Percentiles rank a stretch among this genome's conserved stretches.
Evolutionary conservation across 352 stramenopile genomes (phyloP).

Genomic region (Pythium volutum): DNA sequence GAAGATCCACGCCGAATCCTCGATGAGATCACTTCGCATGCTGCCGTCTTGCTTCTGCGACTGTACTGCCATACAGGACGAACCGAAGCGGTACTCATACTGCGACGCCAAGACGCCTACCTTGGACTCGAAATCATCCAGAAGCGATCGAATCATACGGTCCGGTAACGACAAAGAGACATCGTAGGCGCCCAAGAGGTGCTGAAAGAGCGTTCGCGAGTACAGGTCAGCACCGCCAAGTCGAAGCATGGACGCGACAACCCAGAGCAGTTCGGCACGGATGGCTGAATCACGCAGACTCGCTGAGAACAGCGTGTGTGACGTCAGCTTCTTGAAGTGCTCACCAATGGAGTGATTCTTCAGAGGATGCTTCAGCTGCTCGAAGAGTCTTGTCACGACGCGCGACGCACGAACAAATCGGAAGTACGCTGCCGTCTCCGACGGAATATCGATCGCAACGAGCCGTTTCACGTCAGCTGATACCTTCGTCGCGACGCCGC

Average conservation of each 20-base stretch:
- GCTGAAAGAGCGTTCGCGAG: constrained; percentile 47
- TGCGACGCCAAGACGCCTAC: constrained; percentile 36
- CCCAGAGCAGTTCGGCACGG: constrained; percentile 35
- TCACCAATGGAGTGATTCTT: constrained; percentile 8
- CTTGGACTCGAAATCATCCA: constrained; percentile 53
- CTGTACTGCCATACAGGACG: constrained; percentile 30
- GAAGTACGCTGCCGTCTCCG: background rate
- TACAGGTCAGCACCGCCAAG: constrained; percentile 37
- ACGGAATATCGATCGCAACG: background rate
- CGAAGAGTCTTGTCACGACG: constrained; percentile 1
- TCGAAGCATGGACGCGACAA: constrained; percentile 42
- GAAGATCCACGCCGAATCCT: constrained; percentile 68
- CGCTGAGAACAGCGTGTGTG: constrained; percentile 4
- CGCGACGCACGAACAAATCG: constrained; percentile 15
- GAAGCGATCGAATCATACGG: constrained; percentile 45
- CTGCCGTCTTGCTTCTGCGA: constrained; percentile 25
- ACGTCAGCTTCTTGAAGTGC: constrained; percentile 20
- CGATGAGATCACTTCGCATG: constrained; percentile 40
- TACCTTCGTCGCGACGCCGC: background rate
- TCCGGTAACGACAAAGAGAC: constrained; percentile 68
- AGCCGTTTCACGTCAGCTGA: constrained; percentile 10
- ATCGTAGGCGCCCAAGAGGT: constrained; percentile 58
- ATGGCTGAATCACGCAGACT: constrained; percentile 15
- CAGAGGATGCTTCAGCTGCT: background rate
- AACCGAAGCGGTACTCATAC: constrained; percentile 73